Evolutionary conservation across 805 yeast species (phyloP).

Genomic region (Jamesozyma gamospora): DNA sequence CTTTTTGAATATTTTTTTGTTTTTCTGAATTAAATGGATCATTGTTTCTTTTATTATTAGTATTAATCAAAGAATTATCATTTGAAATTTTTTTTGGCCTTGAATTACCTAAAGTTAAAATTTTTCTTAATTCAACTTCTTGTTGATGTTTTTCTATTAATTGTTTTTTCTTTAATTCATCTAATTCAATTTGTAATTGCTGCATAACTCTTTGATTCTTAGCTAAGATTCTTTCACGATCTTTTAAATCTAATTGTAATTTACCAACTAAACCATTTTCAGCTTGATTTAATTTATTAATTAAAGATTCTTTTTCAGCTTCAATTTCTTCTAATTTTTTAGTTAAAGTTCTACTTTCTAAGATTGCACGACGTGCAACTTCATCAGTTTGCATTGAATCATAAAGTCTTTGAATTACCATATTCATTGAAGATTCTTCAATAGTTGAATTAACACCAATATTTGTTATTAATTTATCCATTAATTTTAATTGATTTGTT

Average conservation of each 20-base stretch:
- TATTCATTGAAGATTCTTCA: conserved; percentile 59
- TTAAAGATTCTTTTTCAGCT: conserved; percentile 55
- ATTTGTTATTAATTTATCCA: conserved; percentile 64
- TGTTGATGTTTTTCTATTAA: conserved; percentile 62
- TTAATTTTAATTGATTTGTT: conserved; percentile 36
- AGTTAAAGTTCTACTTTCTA: conserved; percentile 48
- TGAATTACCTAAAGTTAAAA: conserved; percentile 52
- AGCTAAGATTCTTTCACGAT: conserved; percentile 55
- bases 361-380: conserved; percentile 65
- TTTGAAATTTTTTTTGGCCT: conserved; percentile 16
- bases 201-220: conserved; percentile 57
- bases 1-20: conserved; percentile 22
- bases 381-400: conserved; percentile 82
- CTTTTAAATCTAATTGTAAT: conserved; percentile 55
- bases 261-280: conserved; percentile 71
- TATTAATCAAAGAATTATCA: conserved; percentile 11
- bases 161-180: conserved; percentile 51
- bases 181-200: conserved; percentile 53
- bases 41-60: conserved; percentile 1
- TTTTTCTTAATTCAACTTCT: conserved; percentile 67
- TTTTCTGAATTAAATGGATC: conserved; percentile 20
- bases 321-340: conserved; percentile 37
- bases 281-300: conserved; percentile 60
- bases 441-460: conserved; percentile 39
- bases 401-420: conserved; percentile 68